Percentiles rank a stretch among this genome's conserved stretches.
phyloP scores from a whole-genome alignment of 768 basidiomycete species.

The Russula compacta region DNA sequence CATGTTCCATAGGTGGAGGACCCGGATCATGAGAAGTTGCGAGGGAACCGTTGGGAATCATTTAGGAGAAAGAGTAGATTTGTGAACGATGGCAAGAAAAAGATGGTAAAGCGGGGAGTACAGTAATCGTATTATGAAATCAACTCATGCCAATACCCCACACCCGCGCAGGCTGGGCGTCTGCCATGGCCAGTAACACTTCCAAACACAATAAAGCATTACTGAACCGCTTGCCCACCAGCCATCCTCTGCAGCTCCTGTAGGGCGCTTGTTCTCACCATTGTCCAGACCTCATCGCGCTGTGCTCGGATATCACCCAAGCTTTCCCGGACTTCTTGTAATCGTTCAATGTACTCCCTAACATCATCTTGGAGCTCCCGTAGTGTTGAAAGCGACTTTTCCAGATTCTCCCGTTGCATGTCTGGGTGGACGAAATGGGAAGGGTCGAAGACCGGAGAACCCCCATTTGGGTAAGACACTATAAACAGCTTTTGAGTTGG shows the following conservation, averaged over 20 bases:
- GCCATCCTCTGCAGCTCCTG: slow-evolving; percentile 67
- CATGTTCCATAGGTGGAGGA: slow-evolving; percentile 26
- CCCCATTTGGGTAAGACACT: slow-evolving; percentile 39
- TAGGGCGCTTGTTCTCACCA: slow-evolving; percentile 65
- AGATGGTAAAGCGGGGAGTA: neutral
- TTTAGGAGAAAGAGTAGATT: slow-evolving; percentile 4
- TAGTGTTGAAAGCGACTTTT: slow-evolving; percentile 63
- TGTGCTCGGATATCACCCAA: slow-evolving; percentile 68
- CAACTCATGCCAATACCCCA: neutral
- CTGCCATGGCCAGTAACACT: neutral
- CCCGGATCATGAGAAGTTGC: slow-evolving; percentile 28
- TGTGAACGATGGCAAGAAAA: neutral
- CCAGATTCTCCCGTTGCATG: slow-evolving; percentile 58
- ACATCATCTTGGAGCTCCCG: slow-evolving; percentile 82
- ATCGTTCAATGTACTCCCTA: slow-evolving; percentile 74
- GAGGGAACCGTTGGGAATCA: slow-evolving; percentile 5
- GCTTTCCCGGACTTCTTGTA: slow-evolving; percentile 76
- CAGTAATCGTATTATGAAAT: slow-evolving; percentile 8
- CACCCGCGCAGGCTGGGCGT: neutral
- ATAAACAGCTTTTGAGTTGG: slow-evolving; percentile 61
- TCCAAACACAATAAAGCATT: neutral
- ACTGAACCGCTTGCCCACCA: slow-evolving; percentile 15
- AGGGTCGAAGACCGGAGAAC: slow-evolving; percentile 41
- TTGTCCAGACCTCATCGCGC: slow-evolving; percentile 64
- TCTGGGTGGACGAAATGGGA: slow-evolving; percentile 58